Evolutionary conservation across 2,329 filamentous ascomycete genomes (phyloP).

Genomic region (Plectosphaerella sp.): DNA sequence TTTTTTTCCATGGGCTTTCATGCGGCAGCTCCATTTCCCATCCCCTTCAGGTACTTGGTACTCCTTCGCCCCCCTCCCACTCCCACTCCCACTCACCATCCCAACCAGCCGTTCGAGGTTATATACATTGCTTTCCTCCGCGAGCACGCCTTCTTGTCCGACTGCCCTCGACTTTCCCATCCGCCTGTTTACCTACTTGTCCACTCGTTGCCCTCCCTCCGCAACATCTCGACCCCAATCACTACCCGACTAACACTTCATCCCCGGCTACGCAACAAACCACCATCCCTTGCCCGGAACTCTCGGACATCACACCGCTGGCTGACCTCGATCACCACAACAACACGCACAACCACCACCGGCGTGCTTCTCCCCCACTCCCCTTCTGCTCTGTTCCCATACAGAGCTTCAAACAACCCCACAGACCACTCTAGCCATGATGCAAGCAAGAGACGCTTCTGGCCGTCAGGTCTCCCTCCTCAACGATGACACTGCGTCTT

Average conservation of each 20-base stretch:
- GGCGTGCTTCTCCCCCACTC: no score
- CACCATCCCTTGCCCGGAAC: neutral
- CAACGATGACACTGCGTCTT: slow-evolving; percentile 43
- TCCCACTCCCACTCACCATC: neutral
- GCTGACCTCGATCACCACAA: neutral
- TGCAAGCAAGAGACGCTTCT: slow-evolving; percentile 52
- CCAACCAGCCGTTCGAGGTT: neutral
- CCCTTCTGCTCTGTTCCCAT: neutral
- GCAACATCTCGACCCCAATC: no score
- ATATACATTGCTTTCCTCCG: neutral
- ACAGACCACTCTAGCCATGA: slow-evolving; percentile 18
- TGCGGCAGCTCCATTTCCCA: slow-evolving; percentile 5
- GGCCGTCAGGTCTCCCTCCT: slow-evolving; percentile 56
- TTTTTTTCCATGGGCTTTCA: slow-evolving; percentile 4
- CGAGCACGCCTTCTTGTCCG: neutral
- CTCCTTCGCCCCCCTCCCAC: neutral
- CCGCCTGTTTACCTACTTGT: neutral
- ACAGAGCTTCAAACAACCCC: neutral
- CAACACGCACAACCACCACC: neutral
- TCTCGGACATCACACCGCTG: neutral
- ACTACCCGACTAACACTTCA: neutral
- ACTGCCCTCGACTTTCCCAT: neutral
- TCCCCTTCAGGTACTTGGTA: neutral
- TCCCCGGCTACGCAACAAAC: neutral
- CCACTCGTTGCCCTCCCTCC: neutral